phyloP scores from a whole-genome alignment of 108 stramenopile species.

The Cyclotella atomus region DNA sequence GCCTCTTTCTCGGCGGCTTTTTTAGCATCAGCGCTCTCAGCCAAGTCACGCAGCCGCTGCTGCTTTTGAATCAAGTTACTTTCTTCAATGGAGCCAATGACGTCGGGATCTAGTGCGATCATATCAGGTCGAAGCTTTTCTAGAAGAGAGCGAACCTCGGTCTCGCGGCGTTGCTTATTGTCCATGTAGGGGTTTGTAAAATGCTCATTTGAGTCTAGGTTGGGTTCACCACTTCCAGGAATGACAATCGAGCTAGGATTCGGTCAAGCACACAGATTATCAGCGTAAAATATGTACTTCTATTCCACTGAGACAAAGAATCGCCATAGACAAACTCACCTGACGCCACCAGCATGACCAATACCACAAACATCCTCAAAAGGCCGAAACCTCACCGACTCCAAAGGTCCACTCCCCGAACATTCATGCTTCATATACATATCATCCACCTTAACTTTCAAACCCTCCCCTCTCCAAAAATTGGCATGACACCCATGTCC shows the following conservation, averaged over 20 bases:
- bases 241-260: slow-evolving; percentile 82
- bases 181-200: slow-evolving; percentile 93
- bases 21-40: slow-evolving; percentile 72
- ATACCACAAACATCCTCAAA: slow-evolving; percentile 97
- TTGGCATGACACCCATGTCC: slow-evolving; percentile 86
- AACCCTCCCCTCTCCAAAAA: slow-evolving; percentile 91
- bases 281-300: background rate
- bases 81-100: slow-evolving; percentile 88
- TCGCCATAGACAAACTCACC: background rate
- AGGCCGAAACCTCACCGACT: slow-evolving; percentile 91
- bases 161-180: slow-evolving; percentile 91
- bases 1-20: slow-evolving; percentile 41
- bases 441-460: slow-evolving; percentile 70
- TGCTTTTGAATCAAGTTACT: slow-evolving; percentile 58
- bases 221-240: slow-evolving; percentile 97
- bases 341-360: slow-evolving; percentile 90
- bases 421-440: slow-evolving; percentile 93
- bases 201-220: slow-evolving; percentile 92
- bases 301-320: background rate
- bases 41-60: slow-evolving; percentile 65
- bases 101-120: slow-evolving; percentile 93
- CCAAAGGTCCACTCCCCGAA: slow-evolving; percentile 63
- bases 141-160: slow-evolving; percentile 93
- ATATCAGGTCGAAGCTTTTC: slow-evolving; percentile 96
- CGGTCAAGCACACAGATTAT: background rate